phyloP scores from a whole-genome alignment of 352 stramenopile genomes.

The Pythium pyrilobum region DNA sequence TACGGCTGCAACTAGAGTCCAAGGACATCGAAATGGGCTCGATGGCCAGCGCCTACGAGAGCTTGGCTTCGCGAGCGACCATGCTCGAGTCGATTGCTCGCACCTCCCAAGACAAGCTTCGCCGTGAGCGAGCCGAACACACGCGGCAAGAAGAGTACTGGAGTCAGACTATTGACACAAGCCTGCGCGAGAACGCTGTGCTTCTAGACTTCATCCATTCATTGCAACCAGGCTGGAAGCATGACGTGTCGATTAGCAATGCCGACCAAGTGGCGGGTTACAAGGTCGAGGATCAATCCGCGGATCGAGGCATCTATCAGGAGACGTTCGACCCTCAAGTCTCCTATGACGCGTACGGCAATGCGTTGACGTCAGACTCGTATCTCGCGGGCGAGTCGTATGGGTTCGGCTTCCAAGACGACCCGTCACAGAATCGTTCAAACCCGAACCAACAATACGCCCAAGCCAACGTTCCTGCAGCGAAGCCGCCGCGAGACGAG shows the following conservation, averaged over 20 bases:
- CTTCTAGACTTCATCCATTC: constrained; percentile 35
- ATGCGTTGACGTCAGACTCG: no score
- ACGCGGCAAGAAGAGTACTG: constrained; percentile 39
- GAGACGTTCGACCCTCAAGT: no score
- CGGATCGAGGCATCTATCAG: no score
- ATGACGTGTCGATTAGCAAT: no score
- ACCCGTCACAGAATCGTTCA: no score
- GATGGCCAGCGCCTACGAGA: constrained; percentile 29
- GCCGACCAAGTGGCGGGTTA: no score
- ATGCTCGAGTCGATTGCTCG: constrained; percentile 60
- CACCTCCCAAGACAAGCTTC: constrained; percentile 49
- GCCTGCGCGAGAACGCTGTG: constrained; percentile 41
- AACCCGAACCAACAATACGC: no score
- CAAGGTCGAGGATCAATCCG: no score
- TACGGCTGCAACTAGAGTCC: constrained; percentile 24
- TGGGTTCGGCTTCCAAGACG: background rate
- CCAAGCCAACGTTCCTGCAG: no score
- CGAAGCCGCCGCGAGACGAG: background rate
- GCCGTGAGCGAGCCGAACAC: constrained; percentile 42
- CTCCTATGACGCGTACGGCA: background rate
- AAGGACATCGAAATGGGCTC: constrained; percentile 34
- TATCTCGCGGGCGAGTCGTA: no score
- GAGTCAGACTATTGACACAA: constrained; percentile 38
- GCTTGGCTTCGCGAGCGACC: constrained; percentile 34
- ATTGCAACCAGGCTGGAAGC: constrained; percentile 25